Base-by-base conservation (phyloP, 371 early-diverging fungal genomes). In the Rhizopus arrhizus region DNA sequence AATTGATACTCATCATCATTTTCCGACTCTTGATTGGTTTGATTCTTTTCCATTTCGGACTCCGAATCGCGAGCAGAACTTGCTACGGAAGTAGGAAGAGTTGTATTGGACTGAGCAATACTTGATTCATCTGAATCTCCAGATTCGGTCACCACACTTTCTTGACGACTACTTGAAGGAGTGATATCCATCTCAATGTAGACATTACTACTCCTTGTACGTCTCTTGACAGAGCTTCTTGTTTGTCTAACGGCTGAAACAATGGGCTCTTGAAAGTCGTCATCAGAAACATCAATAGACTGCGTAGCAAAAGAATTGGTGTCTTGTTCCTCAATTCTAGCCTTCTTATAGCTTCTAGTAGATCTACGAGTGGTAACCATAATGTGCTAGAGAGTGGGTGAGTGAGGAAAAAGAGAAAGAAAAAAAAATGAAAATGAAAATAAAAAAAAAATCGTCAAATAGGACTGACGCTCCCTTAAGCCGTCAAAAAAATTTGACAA, bases 331-430 rank as follows among this genome's bases (percentile, higher is more conserved):
- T 43, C 22, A 42, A 33, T 31, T 5, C 50, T 46, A 5, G 52
- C 6, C 33, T 56, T 31, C 16, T 53, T 52, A 10, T 31, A 35
- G 22, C 16, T 29, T 51, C 43, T 42, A 22, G 38, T 29, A 35
- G 52, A 46, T 40, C 55, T 49, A 36, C 66, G 55, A 34, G 66
- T 47, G 10, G 53, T 38, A 38, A 61, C 61, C 61, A 61, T 65
- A 13, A n/a, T 43, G 31, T 59, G 41, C 33, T 13, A 12, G 28
- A 10, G 31, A 28, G 49, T 47, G 40, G 12, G 22, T 22, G 42
- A 32, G 16, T 31, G 22, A 45, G n/a, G 15, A 50, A 33, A 45
- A 10, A 42, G 40, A 46, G 31, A 33, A 42, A 47, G 32, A 35
- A 43, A 48, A 10, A 51, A 42, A 62, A 11, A 36, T 29, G 36